Evolutionary conservation across 1,284 basidiomycete genomes (phyloP), one percentile per base, ranked within the genome.

Genomic region (Sanghuangporus sanghuang): DNA sequence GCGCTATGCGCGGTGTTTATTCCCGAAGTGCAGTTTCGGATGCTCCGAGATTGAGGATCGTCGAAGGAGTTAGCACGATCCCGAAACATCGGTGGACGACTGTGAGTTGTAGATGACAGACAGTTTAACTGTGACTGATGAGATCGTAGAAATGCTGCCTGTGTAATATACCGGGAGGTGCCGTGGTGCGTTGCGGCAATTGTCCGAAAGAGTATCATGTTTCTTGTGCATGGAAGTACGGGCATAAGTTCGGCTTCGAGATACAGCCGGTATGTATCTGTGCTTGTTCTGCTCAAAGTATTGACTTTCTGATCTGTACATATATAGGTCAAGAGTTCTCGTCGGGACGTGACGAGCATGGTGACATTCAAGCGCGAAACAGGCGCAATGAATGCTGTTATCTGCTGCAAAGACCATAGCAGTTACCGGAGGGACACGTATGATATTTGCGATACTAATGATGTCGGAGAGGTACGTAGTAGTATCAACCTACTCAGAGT

Each of bases 231-330:
- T 97, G 91, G 90, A 83, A 82, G 61, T 79, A 86, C 23, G 89
- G 89, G 0, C 86, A 89, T 76, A 88, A 82, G 68, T 92, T 98
- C 68, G 95, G 92, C 18, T 98, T 98, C 73, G 94, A 97, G 76
- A 84, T 98, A 54, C 86, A 89, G 68, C 84, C 90, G 54, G 92
- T 90, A 68, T 74, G 91, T 72, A n/a, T 35, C 14, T 11, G 27
- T 59, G 55, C 14, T 11, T 40, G 52, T 23, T 32, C 18, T 58
- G 72, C 23, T 59, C 55, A 49, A 39, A 39, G 8, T 59, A 32
- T 18, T 9, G 57, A 18, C 40, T 56, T 8, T 40, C 46, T 35
- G 49, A 59, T 38, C n/a, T 14, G 6, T 23, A 11, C 39, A 16
- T 42, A 21, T 21, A 35, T 66, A 93, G 92, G 85, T 89, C 32